A percentile compares a stretch with the other conserved stretches of the same genome.
Conservation (phyloP, 1,139 yeast genomes). For the Starmera stellimalicola region DNA sequence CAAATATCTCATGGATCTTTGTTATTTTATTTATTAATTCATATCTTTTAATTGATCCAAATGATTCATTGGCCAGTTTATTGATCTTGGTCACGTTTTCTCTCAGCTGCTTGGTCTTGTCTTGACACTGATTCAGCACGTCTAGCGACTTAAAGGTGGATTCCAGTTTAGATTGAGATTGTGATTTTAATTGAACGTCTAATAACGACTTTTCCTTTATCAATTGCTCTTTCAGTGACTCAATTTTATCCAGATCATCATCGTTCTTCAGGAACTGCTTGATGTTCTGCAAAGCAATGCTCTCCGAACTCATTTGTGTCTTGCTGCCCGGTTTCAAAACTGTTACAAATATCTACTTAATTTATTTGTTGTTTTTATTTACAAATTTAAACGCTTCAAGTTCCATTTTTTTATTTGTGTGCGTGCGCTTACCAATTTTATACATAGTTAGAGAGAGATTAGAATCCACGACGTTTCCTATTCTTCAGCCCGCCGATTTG, state of each 20-base stretch:
- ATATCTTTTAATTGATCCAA: conserved; percentile 44
- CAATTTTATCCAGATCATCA: conserved; percentile 51
- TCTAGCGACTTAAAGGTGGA: conserved; percentile 29
- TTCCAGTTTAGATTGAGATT: conserved; percentile 53
- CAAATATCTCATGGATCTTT: conserved; percentile 60
- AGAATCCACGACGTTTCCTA: conserved; percentile 13
- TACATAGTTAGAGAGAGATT: background rate
- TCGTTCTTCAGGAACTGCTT: conserved; percentile 41
- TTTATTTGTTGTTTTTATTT: background rate
- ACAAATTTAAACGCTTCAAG: background rate
- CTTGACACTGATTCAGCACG: conserved; percentile 23
- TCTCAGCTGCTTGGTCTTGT: conserved; percentile 37
- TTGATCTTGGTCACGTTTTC: conserved; percentile 52
- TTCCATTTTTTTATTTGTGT: too few species aligned
- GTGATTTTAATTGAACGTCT: conserved; percentile 61
- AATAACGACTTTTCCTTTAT: conserved; percentile 58
- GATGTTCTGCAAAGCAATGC: conserved; percentile 17
- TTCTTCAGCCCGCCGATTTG: conserved; percentile 8
- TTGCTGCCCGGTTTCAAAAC: background rate
- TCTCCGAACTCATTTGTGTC: background rate
- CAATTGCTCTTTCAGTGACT: conserved; percentile 48
- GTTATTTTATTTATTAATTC: conserved; percentile 55
- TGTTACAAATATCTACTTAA: background rate
- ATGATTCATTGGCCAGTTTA: conserved; percentile 42
- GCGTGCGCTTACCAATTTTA: background rate